Base-by-base conservation (phyloP, 352 stramenopile genomes). In the Stramenopiles sp. region DNA sequence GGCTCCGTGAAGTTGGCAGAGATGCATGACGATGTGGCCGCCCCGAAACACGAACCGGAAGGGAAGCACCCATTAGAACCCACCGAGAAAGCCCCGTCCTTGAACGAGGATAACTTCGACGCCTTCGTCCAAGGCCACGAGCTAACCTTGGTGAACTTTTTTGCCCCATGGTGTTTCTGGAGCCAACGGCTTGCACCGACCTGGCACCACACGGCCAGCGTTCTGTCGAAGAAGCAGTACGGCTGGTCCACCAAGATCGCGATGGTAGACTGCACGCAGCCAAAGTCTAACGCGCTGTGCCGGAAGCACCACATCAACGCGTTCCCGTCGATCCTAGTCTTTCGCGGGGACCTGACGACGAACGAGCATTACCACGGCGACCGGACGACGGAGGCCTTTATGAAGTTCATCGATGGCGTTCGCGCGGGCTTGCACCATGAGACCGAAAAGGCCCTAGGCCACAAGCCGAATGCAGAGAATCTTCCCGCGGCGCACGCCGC, bases 101-200 rank as follows among this genome's bases (percentile, higher is more conserved):
- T 91, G 31, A 87, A 86, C 75, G 84, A 91, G n/a, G 79, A 84
- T 1, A 92, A 82, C 33, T 98, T 97, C 76, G 83, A 96, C 48
- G 76, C 81, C 0, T 98, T 96, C 78, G 74, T 98, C 4, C 83
- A 89, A 69, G 80, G 90, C 37, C 89, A 97, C 81, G 89, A 97
- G 78, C 96, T 97, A 80, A 90, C 96, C 1, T 95, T 96, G 73
- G 87, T 97, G 37, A 90, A 98, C 81, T 95, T 97, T 74, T 97
- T 91, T 84, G 94, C 92, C 37, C 92, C 92, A 4, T 95, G 88
- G 87, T 98, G 93, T 81, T 91, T 97, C 49, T 98, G 93, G 93
- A 98, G 94, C 83, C 90, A 97, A 81, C 85, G 90, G 12, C 85
- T 98, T 34, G 91, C 94, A 79, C 94, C 94, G 0, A 95, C 95